Base-by-base conservation (phyloP, 164 flowering plant species). In the Umbilicus rupestris region DNA sequence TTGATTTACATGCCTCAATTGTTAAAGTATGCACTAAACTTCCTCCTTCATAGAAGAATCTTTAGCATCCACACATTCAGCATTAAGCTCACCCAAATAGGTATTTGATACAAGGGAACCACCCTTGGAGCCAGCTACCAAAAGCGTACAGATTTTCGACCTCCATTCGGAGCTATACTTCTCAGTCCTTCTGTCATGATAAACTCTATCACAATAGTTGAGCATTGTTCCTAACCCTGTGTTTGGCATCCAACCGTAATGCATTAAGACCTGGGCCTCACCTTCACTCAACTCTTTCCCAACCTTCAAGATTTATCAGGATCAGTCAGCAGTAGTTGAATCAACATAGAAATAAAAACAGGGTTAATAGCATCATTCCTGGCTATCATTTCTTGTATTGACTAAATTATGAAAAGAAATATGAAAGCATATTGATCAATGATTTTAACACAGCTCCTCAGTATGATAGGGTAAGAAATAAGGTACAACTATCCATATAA, bases 151-250 rank as follows among this genome's bases (percentile, higher is more conserved):
- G 49, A 93, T 93, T 70, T 90, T 93, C 12, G 86, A 78, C 55
- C 82, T 79, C 98, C 97, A 93, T 68, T 93, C 98, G 0, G 83
- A 77, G 69, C 57, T 75, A 19, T 89, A 84, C 49, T 49, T n/a
- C 65, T 85, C 93, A 19, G 65, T 82, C 71, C 78, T 82, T 71
- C 82, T 66, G 79, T 93, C 97, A 73, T 90, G 98, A 58, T 79
- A 72, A 47, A 93, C 97, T 66, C 98, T 80, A 72, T 86, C 97
- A 9, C 86, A 73, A 73, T 87, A 93, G 74, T 87, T 85, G n/a
- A 93, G 91, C 98, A 93, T 90, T 17, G 97, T 76, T 39, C 85
- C 97, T 50, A 90, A 70, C 22, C 98, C 94, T 30, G 73, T 85
- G 66, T 87, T 81, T 52, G 88, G 94, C 39, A 64, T 62, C 98